Evolutionary conservation across 495 filamentous ascomycete species (phyloP), one percentile per base, ranked within the genome.

Genomic region (Penicillium riverlandense): DNA sequence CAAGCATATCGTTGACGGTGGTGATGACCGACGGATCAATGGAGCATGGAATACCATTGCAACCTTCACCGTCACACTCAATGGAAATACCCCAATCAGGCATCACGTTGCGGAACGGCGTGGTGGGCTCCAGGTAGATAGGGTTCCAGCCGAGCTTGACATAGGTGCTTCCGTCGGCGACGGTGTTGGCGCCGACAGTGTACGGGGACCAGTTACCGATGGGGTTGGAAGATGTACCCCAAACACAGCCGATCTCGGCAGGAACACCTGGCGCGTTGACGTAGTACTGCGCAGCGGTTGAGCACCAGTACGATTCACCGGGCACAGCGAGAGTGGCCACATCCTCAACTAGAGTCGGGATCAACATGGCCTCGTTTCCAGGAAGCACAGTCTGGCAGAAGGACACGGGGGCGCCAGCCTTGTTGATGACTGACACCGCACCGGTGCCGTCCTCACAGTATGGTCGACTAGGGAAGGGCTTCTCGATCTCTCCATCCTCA

Each of bases 341-440:
- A 13, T 60, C 55, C 29, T 69, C 48, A 30, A 90, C 80, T 51
- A 80, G 57, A 28, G 84, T 90, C 10, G 86, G 85, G 57, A 90
- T 92, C 49, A 90, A 67, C 87, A 92, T 92, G 42, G 84, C 83
- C 66, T 92, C 87, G 57, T 88, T 86, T n/a, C 87, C 87, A 10
- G 86, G 87, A 41, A 90, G 62, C 32, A 89, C 85, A 3, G 86
- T 92, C 57, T 92, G 87, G 57, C 87, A 92, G 61, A 90, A 85
- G 4, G 86, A 75, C 11, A 90, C 79, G 12, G 71, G 44, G 38
- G 72, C 66, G 16, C 75, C 69, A 38, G 72, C 74, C 53, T 80
- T 83, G 62, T 88, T 90, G 38, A 77, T 70, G 30, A 71, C 78
- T 35, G 66, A 62, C 28, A 91, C 73, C 4, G 77, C 48, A 39